Base-by-base conservation (phyloP, 129 eudicot genomes). In the Pseudognaphalium luteoalbum region DNA sequence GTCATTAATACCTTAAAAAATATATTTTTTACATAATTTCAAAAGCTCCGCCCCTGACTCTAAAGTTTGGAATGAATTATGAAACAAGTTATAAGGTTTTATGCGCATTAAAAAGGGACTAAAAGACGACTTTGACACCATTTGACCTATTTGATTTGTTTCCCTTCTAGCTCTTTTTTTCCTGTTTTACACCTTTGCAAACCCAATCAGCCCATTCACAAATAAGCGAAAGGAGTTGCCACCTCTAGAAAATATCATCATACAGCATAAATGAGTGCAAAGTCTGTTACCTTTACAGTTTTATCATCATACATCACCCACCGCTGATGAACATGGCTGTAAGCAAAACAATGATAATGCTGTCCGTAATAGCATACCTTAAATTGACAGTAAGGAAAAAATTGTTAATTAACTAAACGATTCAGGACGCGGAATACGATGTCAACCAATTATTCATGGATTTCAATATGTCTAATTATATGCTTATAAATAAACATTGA, bases 271-370 rank as follows among this genome's bases (percentile, higher is more conserved):
- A 34, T 11, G 19, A 78, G 37, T 15, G 59, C 42, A 12, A 15
- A 63, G 54, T 34, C 71, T 25, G 75, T 65, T 75, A 93, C 98
- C 97, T 94, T 89, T 47, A 94, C 97, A 25, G 91, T 89, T 84
- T 87, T 86, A 86, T 94, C 98, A 89, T 94, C 98, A 77, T 91
- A 94, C 98, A 94, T 91, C 56, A 91, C 84, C 98, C 98, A 94
- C 20, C 76, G 79, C 51, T 81, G 87, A 81, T 82, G 86, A 51
- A 79, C 93, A 44, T 79, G 90, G 80, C 84, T 81, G 82, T 88
- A 94, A 15, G 98, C 96, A 86, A 94, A 94, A 81, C 98, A 94
- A 83, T 87, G 96, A 81, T 94, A 94, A 82, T 94, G 98, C 71
- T 91, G 97, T 57, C 98, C 98, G 44, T 94, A 94, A 78, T 91